phyloP scores from a whole-genome alignment of 2,329 filamentous ascomycete species.

The Fusarium brevicatenulatum region DNA sequence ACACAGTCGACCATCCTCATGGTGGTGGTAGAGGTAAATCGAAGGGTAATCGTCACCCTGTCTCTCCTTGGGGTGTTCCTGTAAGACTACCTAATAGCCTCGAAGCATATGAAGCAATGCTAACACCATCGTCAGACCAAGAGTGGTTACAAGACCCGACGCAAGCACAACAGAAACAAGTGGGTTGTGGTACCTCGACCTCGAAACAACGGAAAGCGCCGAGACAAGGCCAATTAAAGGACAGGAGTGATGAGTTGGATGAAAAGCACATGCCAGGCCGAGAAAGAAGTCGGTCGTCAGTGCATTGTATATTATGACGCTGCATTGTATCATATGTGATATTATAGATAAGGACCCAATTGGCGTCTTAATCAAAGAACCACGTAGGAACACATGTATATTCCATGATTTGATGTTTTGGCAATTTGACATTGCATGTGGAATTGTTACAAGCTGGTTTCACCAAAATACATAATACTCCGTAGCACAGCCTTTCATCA shows the following conservation, averaged over 20 bases:
- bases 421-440: background rate
- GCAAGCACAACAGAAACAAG: conserved; percentile 89
- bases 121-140: conserved; percentile 66
- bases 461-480: too few relatives aligned
- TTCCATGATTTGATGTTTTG: background rate
- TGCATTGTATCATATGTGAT: conserved; percentile 50
- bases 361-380: conserved; percentile 31
- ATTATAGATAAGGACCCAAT: conserved; percentile 42
- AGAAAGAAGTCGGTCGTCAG: conserved; percentile 31
- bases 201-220: conserved; percentile 92
- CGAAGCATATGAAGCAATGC: background rate
- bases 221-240: conserved; percentile 64
- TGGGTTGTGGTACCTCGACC: conserved; percentile 85
- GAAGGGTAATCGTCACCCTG: conserved; percentile 95
- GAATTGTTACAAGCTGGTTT: background rate
- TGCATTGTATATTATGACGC: conserved; percentile 46
- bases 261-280: conserved; percentile 24
- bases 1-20: conserved; percentile 88
- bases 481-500: background rate
- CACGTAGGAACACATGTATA: conserved; percentile 6
- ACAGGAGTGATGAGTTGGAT: conserved; percentile 31
- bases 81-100: conserved; percentile 66
- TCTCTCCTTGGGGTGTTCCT: conserved; percentile 95
- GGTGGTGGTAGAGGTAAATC: conserved; percentile 99
- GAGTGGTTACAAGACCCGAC: conserved; percentile 90